A percentile compares a stretch with the other conserved stretches of the same genome.
These are phyloP conservation scores for Aureobasidium vineae DNA, from an alignment of 2,329 filamentous ascomycete species.

Conservation along the genomic window DNA sequence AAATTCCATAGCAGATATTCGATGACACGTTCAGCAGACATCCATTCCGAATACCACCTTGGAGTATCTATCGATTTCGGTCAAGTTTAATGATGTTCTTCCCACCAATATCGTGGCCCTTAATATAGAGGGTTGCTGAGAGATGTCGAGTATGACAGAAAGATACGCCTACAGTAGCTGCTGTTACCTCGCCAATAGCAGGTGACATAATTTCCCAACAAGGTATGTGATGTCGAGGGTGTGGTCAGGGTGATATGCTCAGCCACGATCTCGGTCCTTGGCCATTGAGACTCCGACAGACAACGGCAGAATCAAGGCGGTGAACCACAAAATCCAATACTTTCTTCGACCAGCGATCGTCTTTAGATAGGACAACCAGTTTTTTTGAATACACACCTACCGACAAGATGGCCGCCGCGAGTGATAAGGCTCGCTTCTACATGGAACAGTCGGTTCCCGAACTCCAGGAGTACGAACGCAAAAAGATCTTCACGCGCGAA, in stretches of 20 bases:
- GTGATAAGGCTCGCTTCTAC: slow-evolving; percentile 93
- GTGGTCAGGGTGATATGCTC: neutral
- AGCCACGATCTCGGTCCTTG: neutral
- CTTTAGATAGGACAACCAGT: neutral
- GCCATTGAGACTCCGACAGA: neutral
- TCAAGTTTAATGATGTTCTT: too few species aligned
- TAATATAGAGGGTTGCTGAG: too few species aligned
- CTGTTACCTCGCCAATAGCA: neutral
- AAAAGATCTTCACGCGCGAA: slow-evolving; percentile 85
- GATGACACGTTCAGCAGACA: too few species aligned
- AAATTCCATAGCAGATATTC: too few species aligned
- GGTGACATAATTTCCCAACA: neutral
- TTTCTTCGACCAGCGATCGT: slow-evolving; percentile 7
- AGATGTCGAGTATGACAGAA: neutral
- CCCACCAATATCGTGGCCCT: too few species aligned
- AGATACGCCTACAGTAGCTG: neutral
- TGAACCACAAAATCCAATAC: slow-evolving; percentile 15
- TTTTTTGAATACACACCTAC: neutral
- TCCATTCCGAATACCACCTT: too few species aligned
- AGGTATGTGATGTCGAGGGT: neutral
- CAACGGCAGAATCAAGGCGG: slow-evolving; percentile 11
- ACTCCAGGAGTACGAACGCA: slow-evolving; percentile 86
- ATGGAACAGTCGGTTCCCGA: slow-evolving; percentile 90
- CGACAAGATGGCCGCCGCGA: slow-evolving; percentile 69
- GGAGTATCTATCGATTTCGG: too few species aligned